Conservation (phyloP, 2,329 filamentous ascomycete species). For the Pseudocercospora vitis region DNA sequence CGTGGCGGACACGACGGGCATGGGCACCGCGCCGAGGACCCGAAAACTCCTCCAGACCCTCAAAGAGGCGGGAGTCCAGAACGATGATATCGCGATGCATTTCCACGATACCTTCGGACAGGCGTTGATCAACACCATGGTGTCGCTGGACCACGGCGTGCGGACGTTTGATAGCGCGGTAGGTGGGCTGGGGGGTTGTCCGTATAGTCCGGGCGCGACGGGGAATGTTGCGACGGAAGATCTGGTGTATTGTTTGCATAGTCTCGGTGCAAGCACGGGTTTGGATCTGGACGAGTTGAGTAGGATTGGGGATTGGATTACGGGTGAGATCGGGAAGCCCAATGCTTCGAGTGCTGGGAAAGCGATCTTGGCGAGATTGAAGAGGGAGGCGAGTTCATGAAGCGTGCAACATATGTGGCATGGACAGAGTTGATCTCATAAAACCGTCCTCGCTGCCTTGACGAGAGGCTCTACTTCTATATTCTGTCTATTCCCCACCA, state of each 20-base stretch:
- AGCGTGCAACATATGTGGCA: background rate
- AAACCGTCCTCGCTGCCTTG: no score
- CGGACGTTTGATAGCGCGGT: conserved; percentile 78
- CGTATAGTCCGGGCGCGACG: conserved; percentile 80
- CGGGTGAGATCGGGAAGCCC: conserved; percentile 59
- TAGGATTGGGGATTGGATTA: conserved; percentile 73
- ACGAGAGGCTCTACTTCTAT: no score
- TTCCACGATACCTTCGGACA: conserved; percentile 89
- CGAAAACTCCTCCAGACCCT: conserved; percentile 64
- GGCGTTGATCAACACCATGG: conserved; percentile 77
- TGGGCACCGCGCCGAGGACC: conserved; percentile 76
- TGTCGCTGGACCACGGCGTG: conserved; percentile 74
- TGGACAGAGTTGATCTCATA: background rate
- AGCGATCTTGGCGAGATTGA: conserved; percentile 45
- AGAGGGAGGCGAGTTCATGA: conserved; percentile 18
- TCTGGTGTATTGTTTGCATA: conserved; percentile 73
- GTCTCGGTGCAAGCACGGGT: conserved; percentile 71
- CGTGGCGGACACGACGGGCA: conserved; percentile 85
- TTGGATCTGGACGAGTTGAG: conserved; percentile 67
- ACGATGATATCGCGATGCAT: conserved; percentile 71
- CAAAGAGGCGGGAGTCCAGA: conserved; percentile 65
- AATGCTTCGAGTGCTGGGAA: conserved; percentile 69
- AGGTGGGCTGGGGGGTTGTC: conserved; percentile 78
- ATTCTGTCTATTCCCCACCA: no score
- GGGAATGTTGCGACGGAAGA: conserved; percentile 86